Base-by-base conservation (phyloP, 2,329 filamentous ascomycete species). In the Talaromyces pinophilus region DNA sequence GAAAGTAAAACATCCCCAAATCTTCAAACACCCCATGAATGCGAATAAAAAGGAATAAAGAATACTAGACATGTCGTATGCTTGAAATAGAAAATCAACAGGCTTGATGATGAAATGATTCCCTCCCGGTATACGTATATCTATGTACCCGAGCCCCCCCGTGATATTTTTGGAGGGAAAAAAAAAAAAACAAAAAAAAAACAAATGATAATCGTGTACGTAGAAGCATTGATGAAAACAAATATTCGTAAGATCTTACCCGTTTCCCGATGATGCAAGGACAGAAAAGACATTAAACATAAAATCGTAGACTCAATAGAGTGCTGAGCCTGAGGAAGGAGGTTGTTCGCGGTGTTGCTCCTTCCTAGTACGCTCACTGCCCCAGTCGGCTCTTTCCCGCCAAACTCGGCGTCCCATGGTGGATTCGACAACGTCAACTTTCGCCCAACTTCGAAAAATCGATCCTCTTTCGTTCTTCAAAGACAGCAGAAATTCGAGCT, bases 231-330 rank as follows among this genome's bases (percentile, higher is more conserved):
- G 11, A 59, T 11, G 11, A 59, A 35, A 44, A 42, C 57, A 30
- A 57, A 25, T 5, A 19, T 48, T 59, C 62, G 17, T 64, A 48
- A 65, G 55, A 65, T 65, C 11, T 65, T 65, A 61, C 55, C 44
- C 63, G 57, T 60, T 65, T 65, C 57, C 63, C 42, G 28, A 44
- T 52, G 63, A 65, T 65, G 55, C 63, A 65, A 57, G 15, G 1
- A 50, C 28, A 64, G 44, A 57, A 54, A 63, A 22, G 17, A 57
- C 25, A 19, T 10, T 10, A 35, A 54, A 40, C 54, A 33, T 57
- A 25, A 57, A 57, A 15, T 57, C n/a, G 33, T 38, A 57, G 33
- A 57, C 30, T 55, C 52, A 11, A 6, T 35, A 30, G 28, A 17
- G 25, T 15, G 11, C 22, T 15, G 22, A 15, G 48, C 5, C 25